phyloP scores from a whole-genome alignment of 1,284 basidiomycete genomes.

The Caloboletus firmus region DNA sequence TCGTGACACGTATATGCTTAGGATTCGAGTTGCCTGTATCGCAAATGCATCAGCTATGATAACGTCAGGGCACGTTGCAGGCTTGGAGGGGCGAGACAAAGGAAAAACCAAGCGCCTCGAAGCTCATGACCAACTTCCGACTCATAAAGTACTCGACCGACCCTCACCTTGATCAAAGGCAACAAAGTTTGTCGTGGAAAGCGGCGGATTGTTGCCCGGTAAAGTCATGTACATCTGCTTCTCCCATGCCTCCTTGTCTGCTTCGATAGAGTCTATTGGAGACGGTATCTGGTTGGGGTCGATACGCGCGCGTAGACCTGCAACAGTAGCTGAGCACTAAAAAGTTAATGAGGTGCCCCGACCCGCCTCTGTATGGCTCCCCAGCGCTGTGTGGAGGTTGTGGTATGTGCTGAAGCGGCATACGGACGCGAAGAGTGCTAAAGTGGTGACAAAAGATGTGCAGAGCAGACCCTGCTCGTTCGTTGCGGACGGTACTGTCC shows the following conservation, averaged over 20 bases:
- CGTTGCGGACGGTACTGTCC: background rate
- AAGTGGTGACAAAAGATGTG: background rate
- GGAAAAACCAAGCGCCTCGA: background rate
- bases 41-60: conserved; percentile 12
- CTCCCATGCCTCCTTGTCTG: conserved; percentile 84
- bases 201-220: conserved; percentile 75
- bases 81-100: background rate
- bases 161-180: conserved; percentile 88
- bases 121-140: background rate
- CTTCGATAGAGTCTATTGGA: conserved; percentile 80
- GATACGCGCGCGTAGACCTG: conserved; percentile 80
- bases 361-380: conserved; percentile 57
- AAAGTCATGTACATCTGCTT: conserved; percentile 75
- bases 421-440: conserved; percentile 1
- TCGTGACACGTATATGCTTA: conserved; percentile 86
- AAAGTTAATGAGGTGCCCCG: background rate
- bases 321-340: conserved; percentile 6
- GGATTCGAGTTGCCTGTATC: conserved; percentile 71
- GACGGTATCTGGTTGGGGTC: conserved; percentile 92
- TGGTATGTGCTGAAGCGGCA: conserved; percentile 46
- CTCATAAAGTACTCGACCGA: background rate
- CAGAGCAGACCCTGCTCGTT: background rate
- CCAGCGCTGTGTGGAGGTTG: conserved; percentile 84
- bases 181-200: conserved; percentile 85
- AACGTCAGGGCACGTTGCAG: background rate